These are phyloP conservation scores for Macadamia tetraphylla DNA, from an alignment of 164 flowering plant genomes.

Conservation along the genomic window DNA sequence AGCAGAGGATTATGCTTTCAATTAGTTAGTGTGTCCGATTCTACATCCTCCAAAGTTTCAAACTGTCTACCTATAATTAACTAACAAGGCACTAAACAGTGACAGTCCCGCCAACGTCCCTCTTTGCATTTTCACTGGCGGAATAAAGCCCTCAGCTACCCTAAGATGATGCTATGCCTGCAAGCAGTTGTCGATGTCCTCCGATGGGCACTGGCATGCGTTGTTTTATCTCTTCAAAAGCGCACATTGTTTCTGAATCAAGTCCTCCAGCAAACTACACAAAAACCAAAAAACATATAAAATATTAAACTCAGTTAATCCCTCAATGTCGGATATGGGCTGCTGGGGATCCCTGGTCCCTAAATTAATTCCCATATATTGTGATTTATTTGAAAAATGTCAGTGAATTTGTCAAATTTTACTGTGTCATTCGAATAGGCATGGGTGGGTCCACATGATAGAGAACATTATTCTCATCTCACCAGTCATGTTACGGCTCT, in stretches of 20 bases:
- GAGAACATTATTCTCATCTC: no score
- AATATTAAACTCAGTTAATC: no score
- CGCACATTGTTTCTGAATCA: conserved; percentile 62
- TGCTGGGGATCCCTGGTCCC: no score
- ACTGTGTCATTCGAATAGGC: no score
- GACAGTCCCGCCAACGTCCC: background rate
- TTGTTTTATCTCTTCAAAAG: conserved; percentile 57
- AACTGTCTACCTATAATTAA: background rate
- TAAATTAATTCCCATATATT: no score
- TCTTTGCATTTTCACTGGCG: background rate
- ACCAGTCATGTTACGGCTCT: no score
- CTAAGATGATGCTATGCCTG: conserved; percentile 31
- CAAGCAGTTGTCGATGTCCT: conserved; percentile 36
- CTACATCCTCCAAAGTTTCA: background rate
- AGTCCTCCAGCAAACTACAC: conserved; percentile 71
- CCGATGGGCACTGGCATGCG: conserved; percentile 38
- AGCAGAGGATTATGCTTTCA: no score
- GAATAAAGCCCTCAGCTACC: background rate
- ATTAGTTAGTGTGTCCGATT: background rate
- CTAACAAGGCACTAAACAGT: background rate
- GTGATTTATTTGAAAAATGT: no score
- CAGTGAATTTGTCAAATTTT: no score
- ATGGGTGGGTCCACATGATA: no score
- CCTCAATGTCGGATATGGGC: no score
- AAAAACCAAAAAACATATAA: background rate